Base-by-base conservation (phyloP, 2,329 filamentous ascomycete species). In the Lizonia empirigonia region DNA sequence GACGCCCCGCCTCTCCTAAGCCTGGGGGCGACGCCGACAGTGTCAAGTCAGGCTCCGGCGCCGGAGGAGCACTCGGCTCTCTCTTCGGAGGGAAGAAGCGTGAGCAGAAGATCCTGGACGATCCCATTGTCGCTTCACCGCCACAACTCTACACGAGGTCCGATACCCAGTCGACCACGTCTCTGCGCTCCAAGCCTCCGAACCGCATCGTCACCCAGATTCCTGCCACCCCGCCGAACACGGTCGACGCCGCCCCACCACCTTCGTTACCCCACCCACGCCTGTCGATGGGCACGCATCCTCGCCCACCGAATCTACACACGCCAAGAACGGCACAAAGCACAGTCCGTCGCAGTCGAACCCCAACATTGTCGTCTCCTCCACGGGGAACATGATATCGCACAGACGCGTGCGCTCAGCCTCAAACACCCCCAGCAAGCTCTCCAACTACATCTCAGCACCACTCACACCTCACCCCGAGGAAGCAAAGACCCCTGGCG, bases 381-480 rank as follows among this genome's bases (percentile, higher is more conserved):
- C 83, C 29, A 82, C 85, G 60, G 85, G 84, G 65, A 87, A 83
- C 66, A 89, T 90, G 84, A 90, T 86, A 75, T 84, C 86, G 50
- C 89, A 92, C 80, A 85, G 78, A 77, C 78, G 84, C 29, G 80
- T 79, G 50, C 79, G 82, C 60, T 86, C 84, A 59, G 77, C 80
- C 48, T 83, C 82, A 45, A 74, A 74, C 55, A 67, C 69, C 34
- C 92, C 91, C 24, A 97, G 91, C 80, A 97, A 95, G 75, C 81
- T 97, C 29, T 96, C 92, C 24, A 91, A 86, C 86, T 58, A 81
- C 83, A 46, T 85, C 83, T 56, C 65, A 32, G 64, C 70, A 13
- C 88, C 91, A 7, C 78, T 94, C 44, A 89, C 91, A 3, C 90
- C 91, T 7, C 89, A 87, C 0, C 79, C 84, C 29, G 92, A 97